A percentile compares a stretch with the other conserved stretches of the same genome.
These are phyloP conservation scores for Endotrypanum monterogeii DNA, from an alignment of 208 protist genomes.

Conservation along the genomic window DNA sequence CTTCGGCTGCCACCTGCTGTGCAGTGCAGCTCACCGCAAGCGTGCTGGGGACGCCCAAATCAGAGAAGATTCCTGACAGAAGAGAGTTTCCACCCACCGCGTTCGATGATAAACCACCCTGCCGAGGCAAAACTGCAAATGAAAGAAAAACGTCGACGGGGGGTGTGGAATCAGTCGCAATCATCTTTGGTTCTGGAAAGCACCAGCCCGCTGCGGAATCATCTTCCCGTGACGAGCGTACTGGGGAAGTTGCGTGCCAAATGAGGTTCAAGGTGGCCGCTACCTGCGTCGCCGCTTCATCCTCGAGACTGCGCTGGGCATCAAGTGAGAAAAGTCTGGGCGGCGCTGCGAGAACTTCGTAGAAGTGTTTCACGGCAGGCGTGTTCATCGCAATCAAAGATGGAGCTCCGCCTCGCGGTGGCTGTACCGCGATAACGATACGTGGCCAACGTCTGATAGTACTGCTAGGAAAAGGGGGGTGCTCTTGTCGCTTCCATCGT, in stretches of 20 bases:
- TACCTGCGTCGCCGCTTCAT: conserved; percentile 15
- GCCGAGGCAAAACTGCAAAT: conserved; percentile 18
- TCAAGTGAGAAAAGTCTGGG: conserved; percentile 20
- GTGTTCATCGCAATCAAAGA: conserved; percentile 16
- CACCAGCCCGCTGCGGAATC: conserved; percentile 4
- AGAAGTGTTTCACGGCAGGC: conserved; percentile 26
- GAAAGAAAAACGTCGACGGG: conserved; percentile 18
- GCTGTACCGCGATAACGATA: conserved; percentile 22
- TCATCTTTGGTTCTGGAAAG: background rate
- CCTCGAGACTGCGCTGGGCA: conserved; percentile 11
- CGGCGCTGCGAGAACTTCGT: conserved; percentile 21
- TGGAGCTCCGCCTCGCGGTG: conserved; percentile 19
- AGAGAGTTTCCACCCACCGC: background rate
- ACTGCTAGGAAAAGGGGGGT: background rate
- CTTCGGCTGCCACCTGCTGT: conserved; percentile 33
- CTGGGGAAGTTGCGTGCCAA: conserved; percentile 10
- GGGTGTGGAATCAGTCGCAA: background rate
- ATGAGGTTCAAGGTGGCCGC: conserved; percentile 21
- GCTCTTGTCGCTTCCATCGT: conserved; percentile 4
- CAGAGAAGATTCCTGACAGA: conserved; percentile 19
- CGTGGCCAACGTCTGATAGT: conserved; percentile 1
- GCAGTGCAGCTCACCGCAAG: conserved; percentile 40
- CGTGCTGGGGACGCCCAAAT: conserved; percentile 23
- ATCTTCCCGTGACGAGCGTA: conserved; percentile 3
- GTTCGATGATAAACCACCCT: background rate